These are phyloP conservation scores for Jamesozyma rosinii DNA, from an alignment of 805 yeast genomes.

Conservation along the genomic window DNA sequence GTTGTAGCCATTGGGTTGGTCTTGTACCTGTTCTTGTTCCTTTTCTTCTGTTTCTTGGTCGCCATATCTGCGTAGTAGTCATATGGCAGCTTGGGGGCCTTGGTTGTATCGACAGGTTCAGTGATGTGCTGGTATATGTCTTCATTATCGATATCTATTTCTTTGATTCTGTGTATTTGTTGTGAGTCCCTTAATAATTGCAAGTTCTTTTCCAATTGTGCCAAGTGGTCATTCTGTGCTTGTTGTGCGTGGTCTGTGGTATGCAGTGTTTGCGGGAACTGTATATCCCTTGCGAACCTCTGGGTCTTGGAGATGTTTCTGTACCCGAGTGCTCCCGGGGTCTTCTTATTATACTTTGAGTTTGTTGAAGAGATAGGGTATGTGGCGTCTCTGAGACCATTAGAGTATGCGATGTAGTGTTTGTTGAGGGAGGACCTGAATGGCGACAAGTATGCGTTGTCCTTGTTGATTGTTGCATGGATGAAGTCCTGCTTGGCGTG, in stretches of 20 bases:
- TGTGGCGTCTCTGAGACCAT: background rate
- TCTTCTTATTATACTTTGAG: background rate
- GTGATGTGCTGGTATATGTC: background rate
- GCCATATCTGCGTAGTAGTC: background rate
- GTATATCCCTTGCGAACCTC: conserved; percentile 23
- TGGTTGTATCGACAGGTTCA: conserved; percentile 1
- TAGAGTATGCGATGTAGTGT: background rate
- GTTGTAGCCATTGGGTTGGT: conserved; percentile 22
- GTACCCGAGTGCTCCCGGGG: conserved; percentile 18
- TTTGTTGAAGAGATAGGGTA: background rate
- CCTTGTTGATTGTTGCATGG: background rate
- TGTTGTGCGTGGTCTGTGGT: conserved; percentile 20
- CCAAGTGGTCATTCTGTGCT: conserved; percentile 12
- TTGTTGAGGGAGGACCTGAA: background rate
- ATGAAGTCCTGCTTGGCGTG: background rate
- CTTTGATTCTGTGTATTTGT: conserved; percentile 3
- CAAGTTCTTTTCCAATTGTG: conserved; percentile 18
- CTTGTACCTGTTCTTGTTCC: background rate
- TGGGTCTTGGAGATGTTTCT: conserved; percentile 9
- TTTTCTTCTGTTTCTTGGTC: background rate
- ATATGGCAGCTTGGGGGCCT: conserved; percentile 7
- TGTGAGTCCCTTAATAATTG: conserved; percentile 20
- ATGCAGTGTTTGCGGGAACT: conserved; percentile 18
- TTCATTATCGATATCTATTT: background rate
- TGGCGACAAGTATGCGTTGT: background rate